Evolutionary conservation across 2,329 filamentous ascomycete species (phyloP), one percentile per base, ranked within the genome.

Genomic region (Trichophyton rubrum): DNA sequence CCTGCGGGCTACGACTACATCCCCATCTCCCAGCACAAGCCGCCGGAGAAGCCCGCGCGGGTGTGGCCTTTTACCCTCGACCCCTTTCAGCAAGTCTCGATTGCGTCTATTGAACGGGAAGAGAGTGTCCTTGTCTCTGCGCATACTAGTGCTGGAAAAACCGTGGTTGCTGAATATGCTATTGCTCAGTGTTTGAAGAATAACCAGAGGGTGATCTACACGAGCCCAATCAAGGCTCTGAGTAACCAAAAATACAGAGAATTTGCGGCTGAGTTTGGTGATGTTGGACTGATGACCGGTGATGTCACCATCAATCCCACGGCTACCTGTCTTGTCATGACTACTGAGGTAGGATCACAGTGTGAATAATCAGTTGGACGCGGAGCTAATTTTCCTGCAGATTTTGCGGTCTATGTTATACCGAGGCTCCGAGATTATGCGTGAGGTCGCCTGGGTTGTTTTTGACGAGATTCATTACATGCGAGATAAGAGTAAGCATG

Each of bases 391-490:
- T 6, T n/a, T 13, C 24, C 56, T 27, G n/a, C 60, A 79, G 78
- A 99, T 99, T 90, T 75, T 99, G 71, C 87, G 93, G 56, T 97
- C 92, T 17, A 99, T 99, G 93, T 73, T 99, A 75, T 99, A 99
- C 74, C 84, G 93, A 67, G 93, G 93, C 62, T 97, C 93, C 0
- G 93, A 99, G 77, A 97, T 99, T 66, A 99, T 99, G 92, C 90
- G 93, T 66, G 93, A 99, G 77, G 95, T 99, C 1, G 91, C 88
- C 13, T 99, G 93, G 93, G 95, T 99, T 1, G 80, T 99, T 1
- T 99, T 99, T 68, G 93, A 99, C 74, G 93, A 99, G 74, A 95
- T 99, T 64, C 93, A 99, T 75, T 99, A 99, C 75, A 87, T 99
- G 85, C 85, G 93, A 69, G 93, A 99, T 75, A 95, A 95, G 75